Percentiles rank a stretch among this genome's conserved stretches.
Evolutionary conservation across 2,329 filamentous ascomycete species (phyloP).

Genomic region (Ramularia collo-cygni): DNA sequence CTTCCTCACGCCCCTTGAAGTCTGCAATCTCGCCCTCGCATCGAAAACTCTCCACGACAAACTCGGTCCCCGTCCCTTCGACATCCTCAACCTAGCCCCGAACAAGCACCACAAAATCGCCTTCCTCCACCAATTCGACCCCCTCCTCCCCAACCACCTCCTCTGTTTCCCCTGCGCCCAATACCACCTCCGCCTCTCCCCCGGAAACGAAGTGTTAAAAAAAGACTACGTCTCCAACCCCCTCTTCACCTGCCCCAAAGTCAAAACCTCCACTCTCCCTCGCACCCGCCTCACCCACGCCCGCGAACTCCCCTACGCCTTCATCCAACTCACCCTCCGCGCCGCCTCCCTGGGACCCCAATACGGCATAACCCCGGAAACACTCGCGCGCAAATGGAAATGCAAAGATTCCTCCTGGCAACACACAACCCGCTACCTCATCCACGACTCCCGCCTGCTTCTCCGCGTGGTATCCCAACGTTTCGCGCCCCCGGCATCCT

Average conservation of each 20-base stretch:
- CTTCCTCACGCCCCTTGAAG: constrained; percentile 40
- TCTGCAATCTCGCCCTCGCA: constrained; percentile 44
- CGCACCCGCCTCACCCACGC: constrained; percentile 49
- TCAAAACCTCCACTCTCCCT: constrained; percentile 44
- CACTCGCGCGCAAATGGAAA: constrained; percentile 49
- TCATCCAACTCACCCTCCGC: constrained; percentile 51
- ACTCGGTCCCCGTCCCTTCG: constrained; percentile 37
- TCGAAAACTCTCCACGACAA: constrained; percentile 41
- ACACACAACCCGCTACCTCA: constrained; percentile 48
- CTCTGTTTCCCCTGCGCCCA: constrained; percentile 52
- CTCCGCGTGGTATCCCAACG: constrained; percentile 51
- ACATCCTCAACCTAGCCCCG: constrained; percentile 34
- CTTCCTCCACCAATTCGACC: constrained; percentile 48
- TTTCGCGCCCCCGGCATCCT: constrained; percentile 43
- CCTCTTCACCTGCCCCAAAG: constrained; percentile 50
- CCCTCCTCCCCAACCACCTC: constrained; percentile 47
- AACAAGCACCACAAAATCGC: constrained; percentile 42
- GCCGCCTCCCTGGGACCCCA: constrained; percentile 40
- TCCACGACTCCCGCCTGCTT: constrained; percentile 47
- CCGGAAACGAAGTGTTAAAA: constrained; percentile 48
- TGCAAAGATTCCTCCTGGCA: constrained; percentile 46
- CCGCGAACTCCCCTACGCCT: constrained; percentile 51
- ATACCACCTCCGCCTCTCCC: constrained; percentile 49
- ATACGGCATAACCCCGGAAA: constrained; percentile 43
- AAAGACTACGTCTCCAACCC: constrained; percentile 50